These are phyloP conservation scores for Lasiodiplodia gonubiensis DNA, from an alignment of 2,329 filamentous ascomycete genomes.

Conservation along the genomic window DNA sequence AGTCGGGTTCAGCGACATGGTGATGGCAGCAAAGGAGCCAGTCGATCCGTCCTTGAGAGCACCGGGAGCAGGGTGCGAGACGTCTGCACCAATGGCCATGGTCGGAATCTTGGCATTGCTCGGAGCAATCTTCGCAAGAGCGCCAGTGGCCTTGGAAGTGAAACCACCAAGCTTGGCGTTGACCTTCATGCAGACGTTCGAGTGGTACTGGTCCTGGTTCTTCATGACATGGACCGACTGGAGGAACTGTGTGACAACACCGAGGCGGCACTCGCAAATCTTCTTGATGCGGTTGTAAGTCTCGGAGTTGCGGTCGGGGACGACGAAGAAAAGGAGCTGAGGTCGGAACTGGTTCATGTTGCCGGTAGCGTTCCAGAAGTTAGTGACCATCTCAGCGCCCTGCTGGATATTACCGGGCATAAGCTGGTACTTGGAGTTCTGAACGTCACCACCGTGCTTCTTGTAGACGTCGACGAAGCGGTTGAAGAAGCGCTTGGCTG, in stretches of 20 bases:
- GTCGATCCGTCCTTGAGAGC: conserved; percentile 48
- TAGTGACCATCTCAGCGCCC: conserved; percentile 59
- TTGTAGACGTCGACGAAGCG: conserved; percentile 67
- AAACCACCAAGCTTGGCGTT: conserved; percentile 92
- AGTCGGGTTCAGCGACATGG: conserved; percentile 76
- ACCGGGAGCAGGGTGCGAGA: conserved; percentile 81
- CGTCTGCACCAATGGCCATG: conserved; percentile 88
- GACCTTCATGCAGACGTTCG: conserved; percentile 95
- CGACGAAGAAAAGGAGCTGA: conserved; percentile 79
- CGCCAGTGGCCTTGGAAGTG: conserved; percentile 62
- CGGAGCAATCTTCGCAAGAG: conserved; percentile 39
- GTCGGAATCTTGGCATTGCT: conserved; percentile 52
- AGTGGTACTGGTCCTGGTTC: conserved; percentile 81
- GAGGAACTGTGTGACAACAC: conserved; percentile 84
- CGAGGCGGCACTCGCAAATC: conserved; percentile 81
- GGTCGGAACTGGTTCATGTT: conserved; percentile 63
- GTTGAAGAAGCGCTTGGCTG: conserved; percentile 60
- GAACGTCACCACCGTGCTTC: conserved; percentile 65
- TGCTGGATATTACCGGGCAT: conserved; percentile 38
- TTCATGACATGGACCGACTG: conserved; percentile 71
- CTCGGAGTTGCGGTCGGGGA: conserved; percentile 72
- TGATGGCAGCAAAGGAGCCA: conserved; percentile 83
- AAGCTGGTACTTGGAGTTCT: conserved; percentile 53
- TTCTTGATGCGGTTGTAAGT: conserved; percentile 89
- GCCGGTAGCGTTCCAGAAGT: conserved; percentile 62